Conservation (phyloP, 768 basidiomycete species). For the Lentinus tigrinus region DNA sequence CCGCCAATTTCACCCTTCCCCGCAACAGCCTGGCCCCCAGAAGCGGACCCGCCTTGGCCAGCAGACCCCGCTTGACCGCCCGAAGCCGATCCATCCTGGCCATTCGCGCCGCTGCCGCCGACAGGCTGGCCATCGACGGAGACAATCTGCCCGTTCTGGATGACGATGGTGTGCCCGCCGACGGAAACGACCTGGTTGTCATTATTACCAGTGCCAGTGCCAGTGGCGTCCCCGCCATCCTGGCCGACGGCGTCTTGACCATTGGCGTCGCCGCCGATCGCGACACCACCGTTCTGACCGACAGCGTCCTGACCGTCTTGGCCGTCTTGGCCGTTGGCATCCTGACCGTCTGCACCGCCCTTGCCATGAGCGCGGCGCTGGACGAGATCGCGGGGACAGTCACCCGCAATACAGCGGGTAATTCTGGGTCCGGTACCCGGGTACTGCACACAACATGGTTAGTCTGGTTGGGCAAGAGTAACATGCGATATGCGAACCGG, state of each 20-base stretch:
- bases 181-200: not conserved
- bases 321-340: not conserved
- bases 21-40: too few species aligned
- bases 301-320: not conserved
- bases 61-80: not conserved
- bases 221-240: not conserved
- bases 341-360: not conserved
- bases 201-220: not conserved
- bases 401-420: too few species aligned
- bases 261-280: not conserved
- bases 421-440: too few species aligned
- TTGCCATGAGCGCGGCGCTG: not conserved
- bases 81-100: not conserved
- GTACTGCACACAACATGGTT: too few species aligned
- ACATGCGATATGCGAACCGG: not conserved
- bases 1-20: too few species aligned
- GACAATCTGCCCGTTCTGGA: slow-evolving; percentile 1
- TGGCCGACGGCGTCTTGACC: not conserved
- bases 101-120: not conserved
- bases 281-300: not conserved
- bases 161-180: slow-evolving; percentile 2
- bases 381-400: too few species aligned
- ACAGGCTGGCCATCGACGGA: not conserved
- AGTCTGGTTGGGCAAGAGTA: too few species aligned
- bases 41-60: too few species aligned